Base-by-base conservation (phyloP, 1,284 basidiomycete genomes). In the Peniophora sp. region DNA sequence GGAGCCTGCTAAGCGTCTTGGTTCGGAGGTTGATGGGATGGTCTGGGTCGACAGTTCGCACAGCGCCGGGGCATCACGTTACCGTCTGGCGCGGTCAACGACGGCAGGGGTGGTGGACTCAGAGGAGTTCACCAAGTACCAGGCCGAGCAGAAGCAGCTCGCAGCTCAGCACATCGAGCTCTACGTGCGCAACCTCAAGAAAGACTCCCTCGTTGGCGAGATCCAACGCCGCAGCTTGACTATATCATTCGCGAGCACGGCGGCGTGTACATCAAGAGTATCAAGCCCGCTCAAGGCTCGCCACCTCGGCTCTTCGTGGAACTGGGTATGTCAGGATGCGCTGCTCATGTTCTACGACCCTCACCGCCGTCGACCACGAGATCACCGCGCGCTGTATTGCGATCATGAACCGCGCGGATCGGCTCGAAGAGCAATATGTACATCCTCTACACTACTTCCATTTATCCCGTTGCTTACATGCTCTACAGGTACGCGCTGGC, bases 41-140 rank as follows among this genome's bases (percentile, higher is more conserved):
- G 69, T 89, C 1, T 99, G 92, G 92, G 75, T 99, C 50, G 96
- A 99, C 65, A 71, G 9, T 45, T 22, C 38, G 38, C 38, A 8
- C 38, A 41, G 38, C 38, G 38, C 54, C 75, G 90, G 8, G 94
- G 95, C 22, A 88, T 99, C 61, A 83, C 85, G 2, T 74, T 99
- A 16, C 78, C 86, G 5, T 65, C 75, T 24, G 82, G 84, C 35
- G 79, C 78, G 49, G 74, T 77, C 24, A 78, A 73, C 45, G 84
- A 79, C 47, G 81, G 75, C 10, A 83, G 75, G 48, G 81, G 80
- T n/a, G 79, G 77, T 41, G 79, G 72, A 2, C 75, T 95, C 92
- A 64, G 96, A 99, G 69, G 94, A 97, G 67, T 97, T 99, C 77
- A 73, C 94, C 67, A 94, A 95, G 71, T 96, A 98, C 80, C 90